Percentiles rank a stretch among this genome's conserved stretches.
Conservation (phyloP, 257 asterid species). For the Scutellaria baicalensis region DNA sequence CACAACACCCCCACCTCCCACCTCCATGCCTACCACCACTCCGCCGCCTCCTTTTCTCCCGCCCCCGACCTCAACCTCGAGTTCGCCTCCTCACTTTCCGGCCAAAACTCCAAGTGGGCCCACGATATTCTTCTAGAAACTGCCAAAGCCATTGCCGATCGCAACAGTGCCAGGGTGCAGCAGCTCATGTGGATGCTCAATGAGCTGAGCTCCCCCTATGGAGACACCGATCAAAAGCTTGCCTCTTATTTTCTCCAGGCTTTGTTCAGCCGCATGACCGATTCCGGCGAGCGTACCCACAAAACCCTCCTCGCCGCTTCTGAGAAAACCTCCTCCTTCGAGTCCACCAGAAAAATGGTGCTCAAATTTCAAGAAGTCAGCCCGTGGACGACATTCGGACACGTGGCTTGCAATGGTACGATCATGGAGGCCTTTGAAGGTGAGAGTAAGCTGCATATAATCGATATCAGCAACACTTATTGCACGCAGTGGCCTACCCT, state of each 20-base stretch:
- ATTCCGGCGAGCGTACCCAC: constrained; percentile 62
- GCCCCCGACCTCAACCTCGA: constrained; percentile 44
- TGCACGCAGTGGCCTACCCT: constrained; percentile 99
- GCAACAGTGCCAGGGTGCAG: constrained; percentile 54
- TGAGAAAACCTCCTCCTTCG: constrained; percentile 62
- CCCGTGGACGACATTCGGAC: constrained; percentile 93
- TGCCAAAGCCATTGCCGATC: constrained; percentile 60
- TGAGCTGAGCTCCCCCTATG: constrained; percentile 82
- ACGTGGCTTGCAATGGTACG: constrained; percentile 88
- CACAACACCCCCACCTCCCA: constrained; percentile 42
- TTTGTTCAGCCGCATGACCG: constrained; percentile 73
- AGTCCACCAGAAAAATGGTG: constrained; percentile 58
- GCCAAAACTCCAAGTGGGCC: constrained; percentile 52
- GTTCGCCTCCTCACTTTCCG: constrained; percentile 44
- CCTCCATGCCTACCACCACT: constrained; percentile 20
- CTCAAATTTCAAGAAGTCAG: constrained; percentile 88
- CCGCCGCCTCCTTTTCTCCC: constrained; percentile 33
- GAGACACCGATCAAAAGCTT: constrained; percentile 77
- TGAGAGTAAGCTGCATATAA: constrained; percentile 55
- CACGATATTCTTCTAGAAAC: constrained; percentile 66
- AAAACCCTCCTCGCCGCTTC: constrained; percentile 46
- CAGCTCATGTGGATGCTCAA: constrained; percentile 98
- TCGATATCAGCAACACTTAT: constrained; percentile 77
- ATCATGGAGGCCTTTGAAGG: constrained; percentile 95
- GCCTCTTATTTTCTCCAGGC: constrained; percentile 86